Evolutionary conservation across 2,329 filamentous ascomycete genomes (phyloP).

Genomic region (Calonectria honghensis): DNA sequence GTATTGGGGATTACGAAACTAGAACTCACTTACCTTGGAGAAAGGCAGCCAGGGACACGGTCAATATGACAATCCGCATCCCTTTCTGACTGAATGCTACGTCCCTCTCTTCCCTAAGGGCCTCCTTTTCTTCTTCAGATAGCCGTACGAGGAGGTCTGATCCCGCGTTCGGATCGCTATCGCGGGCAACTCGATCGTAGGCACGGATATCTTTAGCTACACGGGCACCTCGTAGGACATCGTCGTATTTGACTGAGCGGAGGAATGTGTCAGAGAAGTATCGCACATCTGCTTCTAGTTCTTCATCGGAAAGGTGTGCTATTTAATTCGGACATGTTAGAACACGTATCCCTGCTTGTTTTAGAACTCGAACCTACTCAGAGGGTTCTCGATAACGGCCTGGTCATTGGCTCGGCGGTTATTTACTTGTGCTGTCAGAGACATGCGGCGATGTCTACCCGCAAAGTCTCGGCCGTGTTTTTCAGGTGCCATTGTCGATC

Average conservation of each 20-base stretch:
- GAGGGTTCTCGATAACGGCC: slow-evolving; percentile 62
- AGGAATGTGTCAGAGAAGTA: slow-evolving; percentile 57
- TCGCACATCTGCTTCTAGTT: slow-evolving; percentile 61
- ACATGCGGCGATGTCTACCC: background rate
- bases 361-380: slow-evolving; percentile 49
- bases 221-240: slow-evolving; percentile 61
- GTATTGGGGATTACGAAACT: too few relatives aligned
- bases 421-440: slow-evolving; percentile 46
- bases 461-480: slow-evolving; percentile 32
- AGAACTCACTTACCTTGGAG: slow-evolving; percentile 57
- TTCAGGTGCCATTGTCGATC: slow-evolving; percentile 10
- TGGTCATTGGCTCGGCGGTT: slow-evolving; percentile 58
- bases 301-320: slow-evolving; percentile 63
- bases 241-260: slow-evolving; percentile 54
- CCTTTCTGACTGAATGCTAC: slow-evolving; percentile 62
- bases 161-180: slow-evolving; percentile 46
- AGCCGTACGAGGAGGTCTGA: slow-evolving; percentile 58
- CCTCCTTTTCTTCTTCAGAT: slow-evolving; percentile 60
- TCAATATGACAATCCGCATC: slow-evolving; percentile 64
- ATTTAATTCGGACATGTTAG: background rate
- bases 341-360: background rate
- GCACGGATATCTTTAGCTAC: slow-evolving; percentile 63
- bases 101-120: slow-evolving; percentile 62
- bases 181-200: slow-evolving; percentile 62
- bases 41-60: slow-evolving; percentile 66